Percentiles rank a stretch among this genome's conserved stretches.
phyloP scores from a whole-genome alignment of 495 filamentous ascomycete genomes.

The Neurospora sp. region DNA sequence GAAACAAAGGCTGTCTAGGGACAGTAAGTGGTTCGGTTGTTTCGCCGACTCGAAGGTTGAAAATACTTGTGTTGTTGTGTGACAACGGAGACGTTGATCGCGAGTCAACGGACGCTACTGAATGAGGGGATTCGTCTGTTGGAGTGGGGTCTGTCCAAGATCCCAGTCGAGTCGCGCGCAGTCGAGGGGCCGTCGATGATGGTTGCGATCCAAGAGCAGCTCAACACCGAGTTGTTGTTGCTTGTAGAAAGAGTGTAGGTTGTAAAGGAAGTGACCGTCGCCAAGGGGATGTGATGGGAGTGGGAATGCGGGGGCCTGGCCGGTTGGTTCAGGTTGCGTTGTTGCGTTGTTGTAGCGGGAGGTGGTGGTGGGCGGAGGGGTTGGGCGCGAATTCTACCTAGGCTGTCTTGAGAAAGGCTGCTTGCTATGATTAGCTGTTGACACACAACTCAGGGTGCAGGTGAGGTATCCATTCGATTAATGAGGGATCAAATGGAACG shows the following conservation, averaged over 20 bases:
- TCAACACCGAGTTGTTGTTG: background rate
- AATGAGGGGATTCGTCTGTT: background rate
- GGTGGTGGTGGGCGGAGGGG: background rate
- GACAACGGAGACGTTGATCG: background rate
- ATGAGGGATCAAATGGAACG: background rate
- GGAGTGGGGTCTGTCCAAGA: background rate
- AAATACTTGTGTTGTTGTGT: background rate
- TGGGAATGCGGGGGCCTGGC: background rate
- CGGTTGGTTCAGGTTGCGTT: background rate
- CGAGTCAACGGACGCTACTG: background rate
- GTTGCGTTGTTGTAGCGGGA: background rate
- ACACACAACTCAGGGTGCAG: background rate
- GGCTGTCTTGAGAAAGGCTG: background rate
- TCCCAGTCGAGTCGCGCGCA: background rate
- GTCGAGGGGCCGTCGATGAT: background rate
- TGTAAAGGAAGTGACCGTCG: background rate
- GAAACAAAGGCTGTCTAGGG: conserved; percentile 10
- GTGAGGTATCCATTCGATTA: background rate
- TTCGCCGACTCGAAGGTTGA: background rate
- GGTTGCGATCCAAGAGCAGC: background rate
- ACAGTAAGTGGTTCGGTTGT: background rate
- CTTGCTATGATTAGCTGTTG: background rate
- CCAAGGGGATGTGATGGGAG: background rate
- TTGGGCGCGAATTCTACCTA: background rate
- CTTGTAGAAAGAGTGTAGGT: background rate